These are phyloP conservation scores for Camellia granthamiana DNA, from an alignment of 148 eudicot species.

Conservation along the genomic window DNA sequence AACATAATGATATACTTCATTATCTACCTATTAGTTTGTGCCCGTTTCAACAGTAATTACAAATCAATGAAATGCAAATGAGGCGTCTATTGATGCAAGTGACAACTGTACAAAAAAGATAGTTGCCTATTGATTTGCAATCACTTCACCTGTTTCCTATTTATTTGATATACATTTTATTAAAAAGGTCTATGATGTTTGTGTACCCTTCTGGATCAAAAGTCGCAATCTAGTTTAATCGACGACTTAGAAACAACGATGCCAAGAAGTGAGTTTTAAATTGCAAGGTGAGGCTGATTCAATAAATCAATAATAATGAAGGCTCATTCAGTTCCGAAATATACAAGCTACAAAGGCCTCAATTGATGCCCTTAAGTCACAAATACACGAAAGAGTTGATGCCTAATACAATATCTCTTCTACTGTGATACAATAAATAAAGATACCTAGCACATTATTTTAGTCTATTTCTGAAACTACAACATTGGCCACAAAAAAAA, in stretches of 20 bases:
- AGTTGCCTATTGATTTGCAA: too few relatives aligned
- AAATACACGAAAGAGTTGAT: not conserved
- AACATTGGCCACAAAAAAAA: conserved; percentile 2
- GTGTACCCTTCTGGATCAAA: not conserved
- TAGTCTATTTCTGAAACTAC: not conserved
- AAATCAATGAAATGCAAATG: too few relatives aligned
- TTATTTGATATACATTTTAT: too few relatives aligned
- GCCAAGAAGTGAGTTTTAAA: not conserved
- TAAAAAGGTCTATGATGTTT: not conserved
- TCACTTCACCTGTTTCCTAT: too few relatives aligned
- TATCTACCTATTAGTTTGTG: too few relatives aligned
- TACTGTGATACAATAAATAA: not conserved
- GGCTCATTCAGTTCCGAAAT: not conserved
- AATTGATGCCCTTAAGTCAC: not conserved
- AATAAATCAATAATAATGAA: not conserved
- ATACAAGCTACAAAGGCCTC: not conserved
- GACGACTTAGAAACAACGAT: not conserved
- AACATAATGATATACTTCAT: too few relatives aligned
- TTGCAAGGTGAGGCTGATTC: not conserved
- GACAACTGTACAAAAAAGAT: too few relatives aligned
- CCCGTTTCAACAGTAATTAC: too few relatives aligned
- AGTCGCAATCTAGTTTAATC: not conserved
- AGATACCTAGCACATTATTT: not conserved
- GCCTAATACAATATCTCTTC: not conserved
- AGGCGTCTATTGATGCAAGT: too few relatives aligned